phyloP scores from a whole-genome alignment of 495 filamentous ascomycete genomes.

The Hypoxylon lenormandii region DNA sequence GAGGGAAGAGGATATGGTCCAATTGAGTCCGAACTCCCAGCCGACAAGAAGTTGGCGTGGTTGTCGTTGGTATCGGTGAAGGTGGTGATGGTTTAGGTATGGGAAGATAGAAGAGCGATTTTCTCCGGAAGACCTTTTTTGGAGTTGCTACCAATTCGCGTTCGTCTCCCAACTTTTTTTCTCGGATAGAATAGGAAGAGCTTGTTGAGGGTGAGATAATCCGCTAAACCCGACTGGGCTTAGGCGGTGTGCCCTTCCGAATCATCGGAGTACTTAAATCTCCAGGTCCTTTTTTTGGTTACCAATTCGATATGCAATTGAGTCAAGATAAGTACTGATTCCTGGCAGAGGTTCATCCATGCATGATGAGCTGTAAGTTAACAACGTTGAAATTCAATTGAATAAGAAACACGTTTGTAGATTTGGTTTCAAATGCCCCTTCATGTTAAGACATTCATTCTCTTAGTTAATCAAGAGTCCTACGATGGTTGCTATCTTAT shows the following conservation, averaged over 20 bases:
- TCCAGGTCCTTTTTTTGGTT: background rate
- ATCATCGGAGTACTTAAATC: slow-evolving; percentile 25
- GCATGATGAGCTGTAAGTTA: too few relatives aligned
- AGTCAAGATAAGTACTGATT: too few relatives aligned
- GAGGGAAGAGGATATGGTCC: slow-evolving; percentile 34
- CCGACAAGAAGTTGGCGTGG: slow-evolving; percentile 40
- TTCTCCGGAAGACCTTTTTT: slow-evolving; percentile 47
- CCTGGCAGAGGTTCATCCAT: too few relatives aligned
- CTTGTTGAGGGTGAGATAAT: slow-evolving; percentile 44
- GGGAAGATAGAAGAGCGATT: slow-evolving; percentile 38
- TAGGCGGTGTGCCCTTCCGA: slow-evolving; percentile 23
- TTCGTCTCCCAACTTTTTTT: slow-evolving; percentile 49
- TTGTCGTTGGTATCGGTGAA: slow-evolving; percentile 17
- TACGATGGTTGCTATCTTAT: background rate
- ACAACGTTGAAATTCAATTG: too few relatives aligned
- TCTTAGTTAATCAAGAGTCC: background rate
- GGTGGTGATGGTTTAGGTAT: slow-evolving; percentile 16
- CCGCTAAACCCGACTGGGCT: slow-evolving; percentile 29
- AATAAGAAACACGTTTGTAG: too few relatives aligned
- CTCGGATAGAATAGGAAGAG: slow-evolving; percentile 40
- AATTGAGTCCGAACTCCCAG: slow-evolving; percentile 29
- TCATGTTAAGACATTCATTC: background rate
- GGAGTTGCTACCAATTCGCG: slow-evolving; percentile 42
- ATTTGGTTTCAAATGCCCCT: too few relatives aligned
- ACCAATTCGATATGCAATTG: background rate